Base-by-base conservation (phyloP, 805 yeast genomes). In the Saccharomycopsis capsularis region DNA sequence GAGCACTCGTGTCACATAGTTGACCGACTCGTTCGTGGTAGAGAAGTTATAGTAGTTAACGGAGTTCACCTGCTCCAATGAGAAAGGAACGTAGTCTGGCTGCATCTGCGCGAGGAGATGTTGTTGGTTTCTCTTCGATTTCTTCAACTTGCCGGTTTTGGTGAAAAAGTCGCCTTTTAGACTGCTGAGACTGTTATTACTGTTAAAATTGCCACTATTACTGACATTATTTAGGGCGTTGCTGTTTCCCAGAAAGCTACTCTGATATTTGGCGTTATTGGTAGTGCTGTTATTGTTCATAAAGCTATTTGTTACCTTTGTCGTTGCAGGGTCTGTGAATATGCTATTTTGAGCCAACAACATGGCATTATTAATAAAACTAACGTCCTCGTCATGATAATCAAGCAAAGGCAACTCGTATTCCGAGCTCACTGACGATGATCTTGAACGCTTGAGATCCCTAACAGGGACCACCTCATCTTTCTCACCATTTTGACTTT, bases 381-480 rank as follows among this genome's bases (percentile, higher is more conserved):
- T 9, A 9, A 29, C 13, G 13, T 29, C 32, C 7, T 29, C 32
- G 11, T 41, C 15, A 3, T 3, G 7, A 21, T 16, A 9, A 19
- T 9, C 3, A 22, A 42, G 29, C 16, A 6, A 6, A 2, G 51
- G 51, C 16, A 49, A 38, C 18, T 40, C 45, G 24, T 44, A 49
- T 5, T 38, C 44, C 5, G 51, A 48, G 21, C 29, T 21, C 18
- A 44, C 48, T 3, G 50, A 47, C 3, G 43, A 42, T 19, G 46
- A 35, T 11, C 46, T 36, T n/a, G 50, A 42, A 19, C 50, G 18
- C 34, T 40, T 40, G n/a, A n/a, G n/a, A n/a, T n/a, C n/a, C n/a
- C n/a, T n/a, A n/a, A n/a, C n/a, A n/a, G n/a, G n/a, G n/a, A n/a
- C n/a, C n/a, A n/a, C n/a, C n/a, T n/a, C n/a, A n/a, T n/a, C n/a